Base-by-base conservation (phyloP, 2,329 filamentous ascomycete species). In the Amauroascus niger region DNA sequence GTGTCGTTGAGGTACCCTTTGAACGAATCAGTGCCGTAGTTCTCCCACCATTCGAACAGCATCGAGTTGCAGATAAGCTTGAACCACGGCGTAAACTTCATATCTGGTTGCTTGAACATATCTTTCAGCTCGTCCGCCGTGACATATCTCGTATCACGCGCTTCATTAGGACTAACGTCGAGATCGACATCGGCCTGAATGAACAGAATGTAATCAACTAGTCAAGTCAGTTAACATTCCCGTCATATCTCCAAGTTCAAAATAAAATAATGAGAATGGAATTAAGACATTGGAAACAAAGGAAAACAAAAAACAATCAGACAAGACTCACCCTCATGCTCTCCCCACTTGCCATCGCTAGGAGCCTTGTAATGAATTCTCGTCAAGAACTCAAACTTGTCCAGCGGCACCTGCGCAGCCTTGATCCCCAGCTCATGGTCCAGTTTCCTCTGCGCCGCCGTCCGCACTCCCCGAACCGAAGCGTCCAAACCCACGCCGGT, bases 151-250 rank as follows among this genome's bases (percentile, higher is more conserved):
- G 85, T 87, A 60, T 86, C 91, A 65, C 83, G 82, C 46, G 89
- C 90, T 74, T 98, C 93, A 71, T 98, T 98, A 59, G 79, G 77
- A 74, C 90, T 98, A 64, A 82, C 72, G 55, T 87, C 59, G n/a
- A 95, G 75, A 63, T 94, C 86, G 55, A 97, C 91, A 59, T 94
- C 86, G 55, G 88, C 86, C 76, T 94, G 87, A 76, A 97, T 96
- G 74, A 98, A 97, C 53, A 98, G 82, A 61, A 98, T 98, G 71
- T 98, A 98, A 71, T 98, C 93, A 67, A 98, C 89, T 93, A 14
- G 26, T 16, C 6, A 13, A 28, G 1, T 28, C 18, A 49, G 6
- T 7, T 5, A 11, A 54, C 46, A 57, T 53, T 39, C 20, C 16
- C n/a, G 13, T n/a, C 14, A n/a, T 32, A 32, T 32, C 28, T 6